Percentiles rank a stretch among this genome's conserved stretches.
phyloP scores from a whole-genome alignment of 441 rosid species.

The Gossypium davidsonii region DNA sequence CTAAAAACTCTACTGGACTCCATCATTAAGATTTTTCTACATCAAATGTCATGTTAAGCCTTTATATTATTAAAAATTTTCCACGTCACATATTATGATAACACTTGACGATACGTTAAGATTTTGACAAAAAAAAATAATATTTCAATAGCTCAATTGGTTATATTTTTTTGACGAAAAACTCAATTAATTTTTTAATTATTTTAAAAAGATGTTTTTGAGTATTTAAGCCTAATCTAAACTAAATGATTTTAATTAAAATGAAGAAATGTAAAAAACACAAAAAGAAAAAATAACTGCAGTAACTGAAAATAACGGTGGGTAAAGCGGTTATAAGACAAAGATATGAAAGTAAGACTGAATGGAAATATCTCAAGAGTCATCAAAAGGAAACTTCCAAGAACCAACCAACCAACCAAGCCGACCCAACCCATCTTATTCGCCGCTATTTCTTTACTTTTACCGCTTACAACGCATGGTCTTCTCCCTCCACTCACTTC shows the following conservation, averaged over 20 bases:
- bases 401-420: constrained; percentile 9
- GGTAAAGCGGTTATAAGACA: background rate
- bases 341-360: background rate
- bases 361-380: too few relatives aligned
- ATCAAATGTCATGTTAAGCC: too few relatives aligned
- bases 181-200: too few relatives aligned
- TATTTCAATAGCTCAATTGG: too few relatives aligned
- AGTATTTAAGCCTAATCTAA: too few relatives aligned
- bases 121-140: too few relatives aligned
- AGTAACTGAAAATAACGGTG: background rate
- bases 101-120: too few relatives aligned
- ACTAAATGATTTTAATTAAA: background rate
- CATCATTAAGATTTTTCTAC: too few relatives aligned
- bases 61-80: too few relatives aligned
- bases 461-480: background rate
- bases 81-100: fast-evolving
- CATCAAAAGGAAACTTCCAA: constrained; percentile 13
- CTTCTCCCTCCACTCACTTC: constrained; percentile 15
- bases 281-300: background rate
- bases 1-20: too few relatives aligned
- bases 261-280: background rate
- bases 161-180: too few relatives aligned
- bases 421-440: background rate
- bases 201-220: too few relatives aligned
- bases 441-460: background rate